Conservation (phyloP, 345 rosid genomes). For the Eucalyptus regnans region DNA sequence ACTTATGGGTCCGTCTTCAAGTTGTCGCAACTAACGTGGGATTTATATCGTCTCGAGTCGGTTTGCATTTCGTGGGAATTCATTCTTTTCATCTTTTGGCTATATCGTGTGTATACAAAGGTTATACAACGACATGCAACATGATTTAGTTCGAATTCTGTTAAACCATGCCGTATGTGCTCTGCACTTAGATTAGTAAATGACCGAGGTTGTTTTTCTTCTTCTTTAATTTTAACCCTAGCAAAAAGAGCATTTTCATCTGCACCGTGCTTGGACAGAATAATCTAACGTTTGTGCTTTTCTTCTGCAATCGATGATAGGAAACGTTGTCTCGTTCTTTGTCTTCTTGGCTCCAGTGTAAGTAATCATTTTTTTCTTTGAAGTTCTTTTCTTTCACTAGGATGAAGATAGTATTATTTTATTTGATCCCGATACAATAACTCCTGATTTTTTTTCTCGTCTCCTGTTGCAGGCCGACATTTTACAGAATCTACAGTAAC, state of each 20-base stretch:
- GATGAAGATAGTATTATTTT: not conserved
- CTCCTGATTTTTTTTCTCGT: not conserved
- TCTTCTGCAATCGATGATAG: constrained; percentile 15
- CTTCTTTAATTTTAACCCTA: not conserved
- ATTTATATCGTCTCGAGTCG: not conserved
- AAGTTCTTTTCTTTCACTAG: not conserved
- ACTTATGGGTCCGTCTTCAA: not conserved
- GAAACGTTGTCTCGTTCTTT: constrained; percentile 57
- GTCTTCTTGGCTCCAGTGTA: constrained; percentile 87
- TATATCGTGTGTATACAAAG: not conserved
- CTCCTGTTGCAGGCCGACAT: constrained; percentile 51
- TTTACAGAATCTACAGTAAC: constrained; percentile 50
- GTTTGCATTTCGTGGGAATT: not conserved
- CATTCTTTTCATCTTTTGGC: not conserved
- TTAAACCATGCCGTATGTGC: not conserved
- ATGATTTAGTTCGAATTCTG: not conserved
- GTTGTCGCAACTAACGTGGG: not conserved
- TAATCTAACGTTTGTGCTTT: not conserved
- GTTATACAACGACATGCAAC: not conserved
- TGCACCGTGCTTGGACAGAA: not conserved
- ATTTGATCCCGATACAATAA: not conserved
- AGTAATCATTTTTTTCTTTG: constrained; percentile 5
- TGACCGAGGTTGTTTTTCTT: not conserved
- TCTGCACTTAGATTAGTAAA: not conserved
- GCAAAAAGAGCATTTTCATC: not conserved